Conservation (phyloP, 2,329 filamentous ascomycete species). For the Chaetomium globosum region DNA sequence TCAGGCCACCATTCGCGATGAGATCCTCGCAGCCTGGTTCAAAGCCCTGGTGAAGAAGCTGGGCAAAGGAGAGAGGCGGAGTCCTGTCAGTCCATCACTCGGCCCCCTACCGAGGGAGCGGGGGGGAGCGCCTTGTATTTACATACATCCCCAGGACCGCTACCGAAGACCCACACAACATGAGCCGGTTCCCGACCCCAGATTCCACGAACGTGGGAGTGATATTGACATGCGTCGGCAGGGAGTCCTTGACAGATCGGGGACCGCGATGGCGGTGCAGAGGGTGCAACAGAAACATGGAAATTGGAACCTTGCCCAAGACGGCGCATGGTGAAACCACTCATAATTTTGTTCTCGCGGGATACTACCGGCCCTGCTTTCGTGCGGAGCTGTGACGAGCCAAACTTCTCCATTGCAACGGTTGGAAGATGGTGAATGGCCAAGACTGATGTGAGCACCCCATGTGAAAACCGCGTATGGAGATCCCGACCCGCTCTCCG, state of each 20-base stretch:
- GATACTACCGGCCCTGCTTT: neutral
- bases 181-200: conserved; percentile 11
- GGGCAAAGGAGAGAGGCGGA: conserved; percentile 3
- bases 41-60: conserved; percentile 2
- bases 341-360: conserved; percentile 19
- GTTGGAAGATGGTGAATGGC: conserved; percentile 10
- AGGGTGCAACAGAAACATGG: neutral
- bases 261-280: neutral
- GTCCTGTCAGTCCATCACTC: conserved; percentile 1
- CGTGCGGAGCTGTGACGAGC: neutral
- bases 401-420: neutral
- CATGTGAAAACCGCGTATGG: conserved; percentile 11
- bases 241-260: neutral
- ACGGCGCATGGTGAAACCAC: neutral
- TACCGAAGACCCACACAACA: neutral
- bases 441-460: neutral
- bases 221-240: conserved; percentile 10
- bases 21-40: conserved; percentile 14
- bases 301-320: conserved; percentile 5
- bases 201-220: conserved; percentile 14
- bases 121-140: conserved; percentile 18
- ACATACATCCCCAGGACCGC: conserved; percentile 6
- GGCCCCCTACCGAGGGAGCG: neutral
- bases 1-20: conserved; percentile 25
- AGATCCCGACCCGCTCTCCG: conserved; percentile 14